phyloP scores from a whole-genome alignment of 768 basidiomycete genomes.

The Tricholoma sp. region DNA sequence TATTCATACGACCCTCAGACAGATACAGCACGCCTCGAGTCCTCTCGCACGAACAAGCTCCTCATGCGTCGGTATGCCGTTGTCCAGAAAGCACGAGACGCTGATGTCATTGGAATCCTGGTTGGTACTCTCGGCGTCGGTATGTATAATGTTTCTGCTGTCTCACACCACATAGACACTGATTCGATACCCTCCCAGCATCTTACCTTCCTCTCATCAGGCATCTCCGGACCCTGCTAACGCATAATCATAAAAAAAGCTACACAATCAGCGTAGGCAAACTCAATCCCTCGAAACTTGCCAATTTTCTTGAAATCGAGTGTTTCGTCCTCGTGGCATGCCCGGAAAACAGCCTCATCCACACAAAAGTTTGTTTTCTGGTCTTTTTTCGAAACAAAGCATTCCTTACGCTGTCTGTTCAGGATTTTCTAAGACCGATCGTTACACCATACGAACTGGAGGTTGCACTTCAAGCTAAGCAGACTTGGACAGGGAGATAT shows the following conservation, averaged over 20 bases:
- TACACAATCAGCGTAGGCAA: constrained; percentile 97
- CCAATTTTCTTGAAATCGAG: constrained; percentile 94
- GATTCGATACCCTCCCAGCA: constrained; percentile 35
- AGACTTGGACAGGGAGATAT: constrained; percentile 73
- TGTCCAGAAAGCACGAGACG: constrained; percentile 84
- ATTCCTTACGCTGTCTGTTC: not conserved
- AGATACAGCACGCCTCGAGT: constrained; percentile 47
- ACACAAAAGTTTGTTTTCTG: constrained; percentile 48
- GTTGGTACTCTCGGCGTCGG: constrained; percentile 92
- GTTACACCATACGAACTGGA: constrained; percentile 91
- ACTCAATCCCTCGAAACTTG: constrained; percentile 90
- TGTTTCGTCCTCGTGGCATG: constrained; percentile 95
- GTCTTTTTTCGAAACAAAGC: not conserved
- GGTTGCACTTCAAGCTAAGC: constrained; percentile 67
- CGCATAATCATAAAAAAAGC: constrained; percentile 72
- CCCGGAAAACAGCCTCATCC: constrained; percentile 83
- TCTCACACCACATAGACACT: not conserved
- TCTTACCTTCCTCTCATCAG: constrained; percentile 84
- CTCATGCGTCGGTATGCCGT: constrained; percentile 87
- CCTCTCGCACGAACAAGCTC: constrained; percentile 67
- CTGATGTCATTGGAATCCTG: constrained; percentile 93
- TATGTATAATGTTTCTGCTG: constrained; percentile 28
- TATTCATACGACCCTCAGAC: constrained; percentile 69
- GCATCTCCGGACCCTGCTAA: constrained; percentile 69
- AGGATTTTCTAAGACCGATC: constrained; percentile 91